Evolutionary conservation across 2,329 filamentous ascomycete species (phyloP).

Genomic region (Ophiocordyceps camponoti-saundersi): DNA sequence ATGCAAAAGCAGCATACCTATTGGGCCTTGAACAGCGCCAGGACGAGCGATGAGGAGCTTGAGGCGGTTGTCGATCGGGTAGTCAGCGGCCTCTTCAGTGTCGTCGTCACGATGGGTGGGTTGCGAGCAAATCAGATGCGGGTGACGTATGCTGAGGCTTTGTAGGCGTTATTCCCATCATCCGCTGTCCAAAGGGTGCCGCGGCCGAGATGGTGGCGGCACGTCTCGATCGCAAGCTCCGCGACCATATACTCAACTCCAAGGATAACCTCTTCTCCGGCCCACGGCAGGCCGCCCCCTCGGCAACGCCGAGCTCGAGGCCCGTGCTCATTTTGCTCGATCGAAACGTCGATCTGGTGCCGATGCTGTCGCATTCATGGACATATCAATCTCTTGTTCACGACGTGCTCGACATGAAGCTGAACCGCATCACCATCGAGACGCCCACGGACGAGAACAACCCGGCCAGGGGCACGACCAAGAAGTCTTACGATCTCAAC

Average conservation of each 20-base stretch:
- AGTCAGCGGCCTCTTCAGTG: slow-evolving; percentile 92
- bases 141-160: not conserved
- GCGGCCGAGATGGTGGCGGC: slow-evolving; percentile 88
- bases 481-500: slow-evolving; percentile 80
- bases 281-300: slow-evolving; percentile 35
- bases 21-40: slow-evolving; percentile 87
- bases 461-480: slow-evolving; percentile 56
- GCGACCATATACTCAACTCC: slow-evolving; percentile 92
- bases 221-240: slow-evolving; percentile 85
- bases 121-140: not conserved
- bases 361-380: slow-evolving; percentile 93
- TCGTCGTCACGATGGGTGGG: slow-evolving; percentile 92
- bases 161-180: slow-evolving; percentile 77
- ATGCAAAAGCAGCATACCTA: slow-evolving; percentile 86
- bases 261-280: slow-evolving; percentile 91
- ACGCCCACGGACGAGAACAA: slow-evolving; percentile 63
- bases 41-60: slow-evolving; percentile 77
- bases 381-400: slow-evolving; percentile 70
- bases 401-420: slow-evolving; percentile 37
- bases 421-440: slow-evolving; percentile 91
- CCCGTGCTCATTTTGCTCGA: slow-evolving; percentile 90
- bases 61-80: slow-evolving; percentile 79
- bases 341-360: slow-evolving; percentile 85
- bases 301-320: slow-evolving; percentile 52
- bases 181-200: slow-evolving; percentile 81